These are phyloP conservation scores for Pseudogymnoascus sp. DNA, from an alignment of 2,329 filamentous ascomycete species.

Conservation along the genomic window DNA sequence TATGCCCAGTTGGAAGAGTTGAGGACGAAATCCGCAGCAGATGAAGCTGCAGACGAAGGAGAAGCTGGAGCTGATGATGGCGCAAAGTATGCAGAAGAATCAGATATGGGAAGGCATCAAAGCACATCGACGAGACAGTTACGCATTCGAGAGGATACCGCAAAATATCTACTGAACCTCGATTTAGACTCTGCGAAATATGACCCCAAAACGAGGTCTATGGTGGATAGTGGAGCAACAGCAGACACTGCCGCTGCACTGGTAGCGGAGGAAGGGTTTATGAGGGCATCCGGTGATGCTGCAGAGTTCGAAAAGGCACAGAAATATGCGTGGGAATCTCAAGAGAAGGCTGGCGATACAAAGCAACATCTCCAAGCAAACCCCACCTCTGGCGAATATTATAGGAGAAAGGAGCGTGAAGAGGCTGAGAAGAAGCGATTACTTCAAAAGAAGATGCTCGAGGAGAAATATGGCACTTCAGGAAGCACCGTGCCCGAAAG, in stretches of 20 bases:
- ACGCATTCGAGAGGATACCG: conserved; percentile 89
- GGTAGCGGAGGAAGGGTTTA: conserved; percentile 89
- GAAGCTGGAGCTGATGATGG: conserved; percentile 49
- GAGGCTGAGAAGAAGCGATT: conserved; percentile 63
- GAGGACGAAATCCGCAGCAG: conserved; percentile 44
- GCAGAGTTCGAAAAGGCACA: conserved; percentile 87
- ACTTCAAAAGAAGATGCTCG: conserved; percentile 61
- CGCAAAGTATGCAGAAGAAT: conserved; percentile 85
- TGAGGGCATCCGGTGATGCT: conserved; percentile 82
- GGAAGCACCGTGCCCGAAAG: conserved; percentile 53
- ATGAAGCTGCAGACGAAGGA: conserved; percentile 42
- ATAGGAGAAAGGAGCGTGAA: conserved; percentile 70
- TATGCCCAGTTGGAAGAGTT: conserved; percentile 81
- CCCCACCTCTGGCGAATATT: conserved; percentile 82
- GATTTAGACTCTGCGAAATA: conserved; percentile 96
- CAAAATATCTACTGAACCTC: conserved; percentile 90
- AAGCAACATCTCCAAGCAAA: conserved; percentile 90
- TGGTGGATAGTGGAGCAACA: conserved; percentile 78
- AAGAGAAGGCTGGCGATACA: conserved; percentile 73
- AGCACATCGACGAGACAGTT: conserved; percentile 85
- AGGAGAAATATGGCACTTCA: conserved; percentile 75
- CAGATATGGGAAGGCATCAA: conserved; percentile 92
- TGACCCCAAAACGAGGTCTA: conserved; percentile 88
- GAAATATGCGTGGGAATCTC: conserved; percentile 88
- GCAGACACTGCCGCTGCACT: conserved; percentile 72